Percentiles rank a stretch among this genome's conserved stretches.
phyloP scores from a whole-genome alignment of 202 grass and related monocot genomes.

The Setaria italica region DNA sequence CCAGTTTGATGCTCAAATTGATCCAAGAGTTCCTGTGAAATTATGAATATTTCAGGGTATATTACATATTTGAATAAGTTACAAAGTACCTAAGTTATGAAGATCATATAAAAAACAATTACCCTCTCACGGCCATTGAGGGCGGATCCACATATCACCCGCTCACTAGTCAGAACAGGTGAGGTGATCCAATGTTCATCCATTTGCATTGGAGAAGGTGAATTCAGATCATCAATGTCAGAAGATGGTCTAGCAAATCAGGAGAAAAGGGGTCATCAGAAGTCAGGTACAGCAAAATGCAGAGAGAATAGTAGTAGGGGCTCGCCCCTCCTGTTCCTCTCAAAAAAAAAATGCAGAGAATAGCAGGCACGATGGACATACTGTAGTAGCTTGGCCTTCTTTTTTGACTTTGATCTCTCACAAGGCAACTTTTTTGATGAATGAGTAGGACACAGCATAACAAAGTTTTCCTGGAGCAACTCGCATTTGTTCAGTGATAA shows the following conservation, averaged over 20 bases:
- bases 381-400: conserved; percentile 51
- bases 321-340: too few species aligned
- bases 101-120: conserved; percentile 35
- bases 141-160: conserved; percentile 86
- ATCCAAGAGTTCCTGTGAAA: conserved; percentile 70
- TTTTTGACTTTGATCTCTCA: conserved; percentile 70
- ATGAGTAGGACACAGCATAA: conserved; percentile 85
- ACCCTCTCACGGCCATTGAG: conserved; percentile 75
- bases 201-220: conserved; percentile 50
- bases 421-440: conserved; percentile 79
- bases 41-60: conserved; percentile 30
- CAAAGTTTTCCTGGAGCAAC: conserved; percentile 73
- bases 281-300: conserved; percentile 24
- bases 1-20: conserved; percentile 71
- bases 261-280: conserved; percentile 30
- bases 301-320: conserved; percentile 6
- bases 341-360: conserved; percentile 18
- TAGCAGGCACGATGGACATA: conserved; percentile 43
- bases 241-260: conserved; percentile 59
- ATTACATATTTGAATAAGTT: conserved; percentile 7
- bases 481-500: conserved; percentile 23
- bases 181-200: conserved; percentile 57
- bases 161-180: conserved; percentile 60
- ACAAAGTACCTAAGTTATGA: background rate
- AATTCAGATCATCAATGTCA: conserved; percentile 53